Percentiles rank a stretch among this genome's conserved stretches.
These are phyloP conservation scores for Pulveroboletus sp. DNA, from an alignment of 768 basidiomycete genomes.

Conservation along the genomic window DNA sequence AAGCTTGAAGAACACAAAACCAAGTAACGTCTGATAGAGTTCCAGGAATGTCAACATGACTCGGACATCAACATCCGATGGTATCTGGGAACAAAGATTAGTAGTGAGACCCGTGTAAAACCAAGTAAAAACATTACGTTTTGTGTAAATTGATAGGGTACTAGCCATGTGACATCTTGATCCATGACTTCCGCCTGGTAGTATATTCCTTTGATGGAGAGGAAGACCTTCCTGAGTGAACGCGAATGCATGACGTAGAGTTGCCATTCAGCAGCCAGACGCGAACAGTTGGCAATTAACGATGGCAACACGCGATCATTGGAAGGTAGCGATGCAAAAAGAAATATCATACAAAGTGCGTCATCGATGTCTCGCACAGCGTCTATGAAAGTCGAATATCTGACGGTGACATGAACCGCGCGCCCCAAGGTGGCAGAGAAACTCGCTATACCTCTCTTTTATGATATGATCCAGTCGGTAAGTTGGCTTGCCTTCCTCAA, in stretches of 20 bases:
- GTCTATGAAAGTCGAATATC: conserved; percentile 96
- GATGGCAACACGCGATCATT: conserved; percentile 76
- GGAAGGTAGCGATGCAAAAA: conserved; percentile 92
- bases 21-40: conserved; percentile 93
- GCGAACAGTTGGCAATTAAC: conserved; percentile 86
- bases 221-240: conserved; percentile 84
- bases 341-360: conserved; percentile 89
- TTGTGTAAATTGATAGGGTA: conserved; percentile 97
- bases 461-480: conserved; percentile 95
- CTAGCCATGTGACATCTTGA: conserved; percentile 92
- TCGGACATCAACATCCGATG: conserved; percentile 92
- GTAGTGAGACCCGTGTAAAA: conserved; percentile 2
- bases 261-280: conserved; percentile 94
- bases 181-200: conserved; percentile 96
- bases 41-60: conserved; percentile 99
- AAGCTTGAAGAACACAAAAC: conserved; percentile 97
- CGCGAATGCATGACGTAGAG: conserved; percentile 88
- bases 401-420: conserved; percentile 31
- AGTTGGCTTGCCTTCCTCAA: conserved; percentile 91
- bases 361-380: conserved; percentile 97
- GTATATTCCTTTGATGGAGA: conserved; percentile 97
- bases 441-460: conserved; percentile 78
- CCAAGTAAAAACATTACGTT: conserved; percentile 48
- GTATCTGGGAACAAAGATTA: conserved; percentile 55
- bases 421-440: neutral